These are phyloP conservation scores for Przewalskia tangutica DNA, from an alignment of 257 asterid species.

Conservation along the genomic window DNA sequence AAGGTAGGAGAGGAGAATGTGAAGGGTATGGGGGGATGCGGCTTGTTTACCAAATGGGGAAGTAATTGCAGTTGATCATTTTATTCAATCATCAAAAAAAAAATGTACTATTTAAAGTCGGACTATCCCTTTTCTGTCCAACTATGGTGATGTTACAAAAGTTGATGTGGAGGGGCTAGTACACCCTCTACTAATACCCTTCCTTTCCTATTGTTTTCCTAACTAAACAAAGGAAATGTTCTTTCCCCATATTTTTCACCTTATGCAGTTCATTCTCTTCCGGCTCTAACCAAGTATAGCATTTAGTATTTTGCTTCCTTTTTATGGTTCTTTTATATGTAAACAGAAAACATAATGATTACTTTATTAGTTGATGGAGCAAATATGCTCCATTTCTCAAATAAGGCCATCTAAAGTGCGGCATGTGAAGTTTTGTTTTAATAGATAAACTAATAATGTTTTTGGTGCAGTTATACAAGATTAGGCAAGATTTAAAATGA, in stretches of 20 bases:
- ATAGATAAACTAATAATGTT: neutral
- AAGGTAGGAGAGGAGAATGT: too few relatives aligned
- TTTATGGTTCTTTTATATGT: neutral
- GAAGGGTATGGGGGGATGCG: too few relatives aligned
- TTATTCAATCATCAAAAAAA: too few relatives aligned
- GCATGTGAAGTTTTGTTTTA: neutral
- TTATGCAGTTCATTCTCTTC: neutral
- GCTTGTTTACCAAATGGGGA: too few relatives aligned
- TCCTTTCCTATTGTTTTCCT: neutral
- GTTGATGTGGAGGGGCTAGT: neutral
- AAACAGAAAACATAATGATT: neutral
- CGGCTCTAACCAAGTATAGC: neutral
- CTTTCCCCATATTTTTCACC: neutral
- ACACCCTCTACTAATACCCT: neutral
- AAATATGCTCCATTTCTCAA: neutral
- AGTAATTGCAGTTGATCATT: too few relatives aligned
- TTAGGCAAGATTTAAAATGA: too few relatives aligned
- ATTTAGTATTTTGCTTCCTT: neutral
- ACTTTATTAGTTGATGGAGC: neutral
- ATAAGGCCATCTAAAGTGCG: neutral
- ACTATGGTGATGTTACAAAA: neutral
- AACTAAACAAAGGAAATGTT: neutral
- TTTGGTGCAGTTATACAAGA: too few relatives aligned
- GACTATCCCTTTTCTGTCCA: neutral
- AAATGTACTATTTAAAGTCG: neutral